phyloP scores from a whole-genome alignment of 345 rosid species.

The Carallia brachiata region DNA sequence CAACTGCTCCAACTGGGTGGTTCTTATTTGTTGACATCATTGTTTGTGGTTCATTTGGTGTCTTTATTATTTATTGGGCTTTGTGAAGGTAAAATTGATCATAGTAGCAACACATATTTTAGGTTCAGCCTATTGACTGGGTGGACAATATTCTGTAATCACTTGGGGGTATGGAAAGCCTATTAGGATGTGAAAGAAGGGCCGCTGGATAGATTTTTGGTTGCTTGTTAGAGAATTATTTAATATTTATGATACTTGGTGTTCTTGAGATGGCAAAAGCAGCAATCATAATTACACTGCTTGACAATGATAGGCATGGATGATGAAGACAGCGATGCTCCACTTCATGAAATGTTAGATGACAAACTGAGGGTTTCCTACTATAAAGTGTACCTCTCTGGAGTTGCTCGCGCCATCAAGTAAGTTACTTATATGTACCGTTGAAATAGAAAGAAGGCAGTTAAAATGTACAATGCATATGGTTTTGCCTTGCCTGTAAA shows the following conservation, averaged over 20 bases:
- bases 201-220: not conserved
- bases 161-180: not conserved
- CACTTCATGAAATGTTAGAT: constrained; percentile 75
- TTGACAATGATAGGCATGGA: constrained; percentile 85
- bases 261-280: not conserved
- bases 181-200: not conserved
- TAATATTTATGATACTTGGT: not conserved
- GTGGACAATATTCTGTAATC: not conserved
- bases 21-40: too few relatives aligned
- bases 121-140: not conserved
- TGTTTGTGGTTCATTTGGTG: not conserved
- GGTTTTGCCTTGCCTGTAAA: too few relatives aligned
- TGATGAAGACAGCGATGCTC: constrained; percentile 65
- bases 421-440: constrained; percentile 24
- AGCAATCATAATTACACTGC: not conserved
- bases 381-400: constrained; percentile 67
- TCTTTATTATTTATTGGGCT: not conserved
- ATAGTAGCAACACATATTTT: not conserved
- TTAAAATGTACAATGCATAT: too few relatives aligned
- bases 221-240: not conserved
- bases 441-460: too few relatives aligned
- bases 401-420: constrained; percentile 71
- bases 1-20: too few relatives aligned
- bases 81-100: not conserved
- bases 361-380: constrained; percentile 72